Percentiles rank a stretch among this genome's conserved stretches.
phyloP scores from a whole-genome alignment of 2,329 filamentous ascomycete genomes.

The Seiridium cupressi region DNA sequence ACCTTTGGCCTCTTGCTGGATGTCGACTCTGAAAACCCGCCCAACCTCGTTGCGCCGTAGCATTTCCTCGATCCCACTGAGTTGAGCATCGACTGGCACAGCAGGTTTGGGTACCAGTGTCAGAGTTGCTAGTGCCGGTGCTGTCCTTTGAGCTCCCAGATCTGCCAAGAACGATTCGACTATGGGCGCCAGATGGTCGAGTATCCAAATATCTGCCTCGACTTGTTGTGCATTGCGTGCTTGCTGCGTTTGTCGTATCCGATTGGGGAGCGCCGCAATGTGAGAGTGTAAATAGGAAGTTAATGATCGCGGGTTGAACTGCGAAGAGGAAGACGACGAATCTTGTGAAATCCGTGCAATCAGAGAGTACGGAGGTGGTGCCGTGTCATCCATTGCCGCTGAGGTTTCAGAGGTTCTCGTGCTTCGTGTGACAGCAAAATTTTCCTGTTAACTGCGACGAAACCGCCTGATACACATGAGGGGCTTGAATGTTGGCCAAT shows the following conservation, averaged over 20 bases:
- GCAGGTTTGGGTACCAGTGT: constrained; percentile 42
- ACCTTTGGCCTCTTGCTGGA: constrained; percentile 2
- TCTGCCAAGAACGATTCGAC: constrained; percentile 40
- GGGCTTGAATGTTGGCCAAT: too few species aligned
- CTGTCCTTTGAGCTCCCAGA: constrained; percentile 29
- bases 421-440: too few species aligned
- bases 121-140: constrained; percentile 37
- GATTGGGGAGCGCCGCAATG: constrained; percentile 33
- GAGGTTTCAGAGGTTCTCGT: background rate
- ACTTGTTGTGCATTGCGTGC: constrained; percentile 31
- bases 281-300: constrained; percentile 28
- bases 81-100: constrained; percentile 26
- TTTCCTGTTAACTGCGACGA: too few species aligned
- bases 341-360: background rate
- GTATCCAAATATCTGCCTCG: constrained; percentile 34
- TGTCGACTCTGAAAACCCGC: constrained; percentile 16
- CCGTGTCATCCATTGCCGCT: background rate
- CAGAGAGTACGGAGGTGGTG: constrained; percentile 1
- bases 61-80: constrained; percentile 27
- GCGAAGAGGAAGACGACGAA: background rate
- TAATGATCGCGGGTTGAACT: constrained; percentile 12
- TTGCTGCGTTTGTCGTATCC: constrained; percentile 33
- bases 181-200: constrained; percentile 38
- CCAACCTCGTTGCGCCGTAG: constrained; percentile 23
- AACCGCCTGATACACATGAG: too few species aligned